A percentile compares a stretch with the other conserved stretches of the same genome.
Conservation (phyloP, 2,329 filamentous ascomycete species). For the Fusarium miscanthi region DNA sequence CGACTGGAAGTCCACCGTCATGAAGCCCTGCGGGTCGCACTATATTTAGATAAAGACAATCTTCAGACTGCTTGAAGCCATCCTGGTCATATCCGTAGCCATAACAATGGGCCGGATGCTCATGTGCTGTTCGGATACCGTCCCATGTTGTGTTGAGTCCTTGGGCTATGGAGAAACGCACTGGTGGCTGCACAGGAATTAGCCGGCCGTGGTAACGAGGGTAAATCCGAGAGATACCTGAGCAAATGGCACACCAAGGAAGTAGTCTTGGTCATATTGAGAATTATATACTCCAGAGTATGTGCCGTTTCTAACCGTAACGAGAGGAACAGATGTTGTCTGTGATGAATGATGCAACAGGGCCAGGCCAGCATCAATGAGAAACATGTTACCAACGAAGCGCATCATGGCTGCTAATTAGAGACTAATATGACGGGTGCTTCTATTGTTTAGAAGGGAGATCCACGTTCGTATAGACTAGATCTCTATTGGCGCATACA, state of each 20-base stretch:
- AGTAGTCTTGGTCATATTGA: conserved; percentile 21
- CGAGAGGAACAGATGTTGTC: not conserved
- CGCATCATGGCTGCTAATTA: not conserved
- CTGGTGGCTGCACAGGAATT: conserved; percentile 19
- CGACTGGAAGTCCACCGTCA: conserved; percentile 61
- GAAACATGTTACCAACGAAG: not conserved
- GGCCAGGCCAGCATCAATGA: not conserved
- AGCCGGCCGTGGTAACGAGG: not conserved
- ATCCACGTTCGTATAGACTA: too few relatives aligned
- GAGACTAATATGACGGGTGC: not conserved
- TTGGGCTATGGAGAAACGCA: conserved; percentile 41
- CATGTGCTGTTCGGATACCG: conserved; percentile 54
- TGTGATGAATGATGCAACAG: not conserved
- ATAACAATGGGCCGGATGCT: conserved; percentile 60
- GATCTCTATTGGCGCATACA: not conserved
- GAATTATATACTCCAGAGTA: conserved; percentile 15
- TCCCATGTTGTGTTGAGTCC: conserved; percentile 59
- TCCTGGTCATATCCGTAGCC: conserved; percentile 57
- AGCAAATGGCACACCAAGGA: conserved; percentile 24
- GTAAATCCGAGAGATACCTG: not conserved
- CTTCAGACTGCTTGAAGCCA: conserved; percentile 54
- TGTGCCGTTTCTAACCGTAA: conserved; percentile 23
- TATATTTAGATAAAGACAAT: conserved; percentile 72
- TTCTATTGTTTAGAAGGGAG: not conserved
- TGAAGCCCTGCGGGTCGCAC: conserved; percentile 63